Evolutionary conservation across 768 basidiomycete species (phyloP), one percentile per base, ranked within the genome.

Genomic region (Filobasidium floriforme): DNA sequence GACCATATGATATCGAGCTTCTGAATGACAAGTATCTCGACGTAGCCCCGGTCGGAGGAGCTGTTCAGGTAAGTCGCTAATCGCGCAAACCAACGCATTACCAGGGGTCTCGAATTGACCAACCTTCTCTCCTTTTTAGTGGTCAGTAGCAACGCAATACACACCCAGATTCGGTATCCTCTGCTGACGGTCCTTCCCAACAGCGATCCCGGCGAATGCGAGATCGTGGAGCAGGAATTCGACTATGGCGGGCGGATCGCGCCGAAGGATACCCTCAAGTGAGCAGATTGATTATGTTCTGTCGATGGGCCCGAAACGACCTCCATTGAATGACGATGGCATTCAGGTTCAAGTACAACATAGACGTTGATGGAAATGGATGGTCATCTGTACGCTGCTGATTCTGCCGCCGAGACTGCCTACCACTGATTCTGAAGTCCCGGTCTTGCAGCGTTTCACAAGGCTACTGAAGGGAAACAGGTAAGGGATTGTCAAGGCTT

Each of bases 351-450:
- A 71, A 73, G 68, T 76, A 69, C 55, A 70, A 71, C 3, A 57
- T 76, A 32, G 75, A 76, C 55, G 67, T 76, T 4, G 75, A 76
- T 46, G 75, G 74, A 0, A 75, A 76, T 41, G 75, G 75, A 19
- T 76, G 75, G 75, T 72, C 70, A 54, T 76, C 75, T n/a, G 61
- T 62, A 28, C 19, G 66, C 15, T 62, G n/a, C 12, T 15, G 15
- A 22, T 41, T 51, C n/a, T 3, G n/a, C 37, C 19, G 41, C 26
- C 18, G 46, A 49, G 46, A 1, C 22, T 22, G 18, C 18, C 32
- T 14, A 18, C n/a, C 18, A 37, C n/a, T 44, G 19, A 37, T 11
- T 12, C 11, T n/a, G 1, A 2, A 2, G 49, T 32, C 52, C 49
- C 22, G 7, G 11, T 49, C 26, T 37, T 12, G 15, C 44, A 63